Evolutionary conservation across 306 rosid species (phyloP).

Genomic region (Fagus sylvatica): DNA sequence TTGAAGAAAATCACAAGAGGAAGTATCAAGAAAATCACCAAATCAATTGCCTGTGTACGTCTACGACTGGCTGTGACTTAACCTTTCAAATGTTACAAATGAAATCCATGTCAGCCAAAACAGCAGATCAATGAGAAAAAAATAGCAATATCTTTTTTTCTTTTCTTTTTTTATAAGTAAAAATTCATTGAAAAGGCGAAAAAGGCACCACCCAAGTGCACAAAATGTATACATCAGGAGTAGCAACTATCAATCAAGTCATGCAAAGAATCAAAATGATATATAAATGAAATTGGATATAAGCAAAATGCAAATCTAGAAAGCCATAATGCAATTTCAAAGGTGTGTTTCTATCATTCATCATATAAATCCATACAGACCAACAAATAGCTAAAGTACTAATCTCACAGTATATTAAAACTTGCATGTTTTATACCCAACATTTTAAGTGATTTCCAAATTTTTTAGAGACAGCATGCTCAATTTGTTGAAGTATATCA

Average conservation of each 20-base stretch:
- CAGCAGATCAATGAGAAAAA: not conserved
- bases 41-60: conserved; percentile 61
- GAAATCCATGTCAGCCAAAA: conserved; percentile 20
- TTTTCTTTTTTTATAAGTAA: too few relatives aligned
- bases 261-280: too few relatives aligned
- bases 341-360: not conserved
- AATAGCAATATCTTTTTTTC: not conserved
- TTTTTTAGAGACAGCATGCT: not conserved
- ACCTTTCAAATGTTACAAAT: conserved; percentile 54
- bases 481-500: not conserved
- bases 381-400: not conserved
- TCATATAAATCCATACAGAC: not conserved
- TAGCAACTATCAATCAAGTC: too few relatives aligned
- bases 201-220: too few relatives aligned
- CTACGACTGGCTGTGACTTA: conserved; percentile 82
- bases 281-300: not conserved
- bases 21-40: conserved; percentile 37
- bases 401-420: not conserved
- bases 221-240: too few relatives aligned
- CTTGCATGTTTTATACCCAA: not conserved
- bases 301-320: not conserved
- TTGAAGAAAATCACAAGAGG: conserved; percentile 9
- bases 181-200: too few relatives aligned
- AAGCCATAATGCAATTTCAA: not conserved
- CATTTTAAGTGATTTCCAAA: not conserved